Base-by-base conservation (phyloP, 2,329 filamentous ascomycete species). In the Phoma sp. region DNA sequence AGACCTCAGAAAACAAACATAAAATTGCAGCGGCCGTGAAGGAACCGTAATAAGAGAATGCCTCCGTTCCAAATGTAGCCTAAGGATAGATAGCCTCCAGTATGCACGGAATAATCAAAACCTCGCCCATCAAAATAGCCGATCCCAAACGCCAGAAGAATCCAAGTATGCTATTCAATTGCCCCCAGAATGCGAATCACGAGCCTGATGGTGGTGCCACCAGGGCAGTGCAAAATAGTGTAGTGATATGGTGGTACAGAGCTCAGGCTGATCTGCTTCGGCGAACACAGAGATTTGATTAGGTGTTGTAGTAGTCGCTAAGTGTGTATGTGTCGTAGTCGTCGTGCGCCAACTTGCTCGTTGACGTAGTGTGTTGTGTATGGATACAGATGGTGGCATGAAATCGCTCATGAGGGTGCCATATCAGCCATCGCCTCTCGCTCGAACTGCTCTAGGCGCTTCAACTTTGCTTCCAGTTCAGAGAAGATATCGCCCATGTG, bases 401-500 rank as follows among this genome's bases (percentile, higher is more conserved):
- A 2, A 28, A 17, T 12, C 11, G 15, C 21, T 66, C 47, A 67
- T 26, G 65, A 66, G 20, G 65, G 65, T 17, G 65, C 65, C 65
- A 67, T 67, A n/a, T 60, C 63, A 9, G 54, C 57, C 48, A 67
- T 62, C 10, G 68, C 64, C 20, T 66, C 71, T 15, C 64, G 60
- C 48, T 71, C 69, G 51, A 62, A 74, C 30, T 68, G 65, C 68
- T 85, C 80, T 40, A 92, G 78, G 68, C 92, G 86, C 25, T 80
- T 79, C 53, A 91, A 76, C 68, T 90, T 85, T 25, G 78, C 73
- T 29, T 83, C 77, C 26, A 93, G 79, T 36, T 83, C 82, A 36
- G 78, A 77, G 17, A 96, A 80, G 17, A 97, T 83, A 14, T 88
- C 84, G 10, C 81, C 75, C 83, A 97, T 96, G 2, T 92, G 90